These are phyloP conservation scores for Fraxinus albicans DNA, from an alignment of 305 asterid genomes.

Conservation along the genomic window DNA sequence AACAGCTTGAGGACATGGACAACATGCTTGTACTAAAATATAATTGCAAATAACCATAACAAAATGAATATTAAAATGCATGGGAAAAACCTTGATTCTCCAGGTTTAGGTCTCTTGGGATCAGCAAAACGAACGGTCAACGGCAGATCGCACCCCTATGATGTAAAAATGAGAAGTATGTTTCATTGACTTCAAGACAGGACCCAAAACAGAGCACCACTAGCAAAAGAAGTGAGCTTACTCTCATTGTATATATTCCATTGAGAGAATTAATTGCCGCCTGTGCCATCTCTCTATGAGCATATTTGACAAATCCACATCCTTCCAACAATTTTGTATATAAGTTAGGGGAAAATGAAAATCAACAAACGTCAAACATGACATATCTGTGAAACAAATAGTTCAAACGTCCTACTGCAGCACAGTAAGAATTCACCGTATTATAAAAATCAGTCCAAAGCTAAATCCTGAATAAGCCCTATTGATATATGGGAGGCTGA, in stretches of 20 bases:
- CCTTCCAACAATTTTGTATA: conserved; percentile 53
- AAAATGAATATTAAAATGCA: background rate
- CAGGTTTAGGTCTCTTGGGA: conserved; percentile 82
- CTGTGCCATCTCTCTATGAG: conserved; percentile 74
- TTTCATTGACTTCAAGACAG: background rate
- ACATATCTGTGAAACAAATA: conserved; percentile 10
- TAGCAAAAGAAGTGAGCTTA: conserved; percentile 36
- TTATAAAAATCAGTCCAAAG: background rate
- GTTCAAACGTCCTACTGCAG: background rate
- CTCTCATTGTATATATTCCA: conserved; percentile 88
- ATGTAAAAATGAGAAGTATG: conserved; percentile 23
- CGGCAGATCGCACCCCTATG: conserved; percentile 89
- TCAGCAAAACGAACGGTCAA: conserved; percentile 92
- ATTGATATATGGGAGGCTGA: conserved; percentile 8
- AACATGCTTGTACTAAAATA: background rate
- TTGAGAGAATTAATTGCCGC: conserved; percentile 88
- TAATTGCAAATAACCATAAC: conserved; percentile 7
- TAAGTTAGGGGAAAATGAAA: conserved; percentile 9
- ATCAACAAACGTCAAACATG: background rate
- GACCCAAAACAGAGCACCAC: conserved; percentile 16
- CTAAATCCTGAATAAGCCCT: background rate
- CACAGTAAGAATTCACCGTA: background rate
- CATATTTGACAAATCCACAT: conserved; percentile 92
- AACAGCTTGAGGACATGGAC: background rate
- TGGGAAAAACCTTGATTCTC: conserved; percentile 64